Evolutionary conservation across 441 rosid genomes (phyloP), one percentile per base, ranked within the genome.

Genomic region (Isatis lusitanica): DNA sequence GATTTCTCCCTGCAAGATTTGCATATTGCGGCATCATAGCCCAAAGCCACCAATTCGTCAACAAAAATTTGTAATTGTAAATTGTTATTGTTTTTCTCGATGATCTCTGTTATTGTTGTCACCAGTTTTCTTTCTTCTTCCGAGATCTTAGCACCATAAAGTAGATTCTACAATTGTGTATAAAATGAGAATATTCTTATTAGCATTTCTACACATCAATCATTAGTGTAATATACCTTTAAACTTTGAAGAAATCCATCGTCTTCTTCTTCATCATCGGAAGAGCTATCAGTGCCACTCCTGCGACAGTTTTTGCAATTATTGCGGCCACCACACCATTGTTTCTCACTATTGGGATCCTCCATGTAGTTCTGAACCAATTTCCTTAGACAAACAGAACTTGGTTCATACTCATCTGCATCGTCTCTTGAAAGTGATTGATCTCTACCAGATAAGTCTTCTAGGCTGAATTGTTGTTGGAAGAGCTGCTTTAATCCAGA

Each of bases 361-460:
- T 90, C 97, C 3, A 89, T 86, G 81, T 85, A 91, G 76, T 76
- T 84, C 76, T 79, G 80, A 6, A 91, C 92, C 95, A 91, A 88
- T 51, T 80, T 85, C 13, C 82, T 84, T 74, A 91, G 73, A 81
- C 88, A 87, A 1, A 77, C 68, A 0, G 97, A 91, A 83, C 85
- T 88, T 24, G 98, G 98, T 71, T 91, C 97, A 15, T 84, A 83
- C 46, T 86, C 96, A 30, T 15, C 61, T 3, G 62, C 44, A 33
- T 36, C 66, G 11, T 71, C 86, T 74, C 76, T 84, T 38, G 55
- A 39, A 33, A 66, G 62, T 13, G 63, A 65, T 13, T 74, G 9
- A 2, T 58, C 61, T 75, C 86, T 57, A 66, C 83, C 40, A 1
- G 77, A 6, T 4, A 88, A 70, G 61, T 55, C 81, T 67, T 80